Conservation (phyloP, 2,329 filamentous ascomycete genomes). For the Fusarium sp. region DNA sequence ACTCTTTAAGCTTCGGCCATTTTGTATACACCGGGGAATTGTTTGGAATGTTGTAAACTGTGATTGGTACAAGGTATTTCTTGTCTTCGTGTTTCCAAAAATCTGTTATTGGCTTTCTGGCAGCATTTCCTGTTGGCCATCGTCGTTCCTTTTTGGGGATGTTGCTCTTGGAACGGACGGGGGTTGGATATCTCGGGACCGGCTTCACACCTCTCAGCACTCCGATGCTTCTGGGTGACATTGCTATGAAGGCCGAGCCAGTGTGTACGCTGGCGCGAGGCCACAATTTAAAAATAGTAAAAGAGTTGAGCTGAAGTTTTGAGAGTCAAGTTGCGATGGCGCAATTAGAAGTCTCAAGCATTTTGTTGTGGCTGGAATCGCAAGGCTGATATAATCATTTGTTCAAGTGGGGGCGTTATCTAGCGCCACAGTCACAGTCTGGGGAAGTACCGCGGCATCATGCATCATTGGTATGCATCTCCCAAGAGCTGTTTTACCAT, state of each 20-base stretch:
- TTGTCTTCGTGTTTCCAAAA: neutral
- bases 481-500: neutral
- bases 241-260: neutral
- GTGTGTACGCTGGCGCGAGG: neutral
- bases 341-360: conserved; percentile 1
- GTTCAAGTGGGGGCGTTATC: conserved; percentile 15
- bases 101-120: neutral
- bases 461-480: conserved; percentile 12
- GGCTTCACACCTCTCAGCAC: neutral
- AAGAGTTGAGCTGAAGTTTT: neutral
- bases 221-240: neutral
- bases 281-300: neutral
- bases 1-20: conserved; percentile 42
- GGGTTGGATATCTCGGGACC: neutral
- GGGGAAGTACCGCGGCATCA: conserved; percentile 16
- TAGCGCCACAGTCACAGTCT: conserved; percentile 34
- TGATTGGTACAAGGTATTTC: neutral
- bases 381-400: conserved; percentile 8
- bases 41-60: conserved; percentile 4
- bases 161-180: neutral
- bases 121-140: neutral
- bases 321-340: neutral
- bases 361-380: conserved; percentile 32
- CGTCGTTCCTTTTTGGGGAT: neutral
- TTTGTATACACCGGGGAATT: neutral